Evolutionary conservation across 2,329 filamentous ascomycete genomes (phyloP), one percentile per base, ranked within the genome.

Genomic region (Colletotrichum destructivum): DNA sequence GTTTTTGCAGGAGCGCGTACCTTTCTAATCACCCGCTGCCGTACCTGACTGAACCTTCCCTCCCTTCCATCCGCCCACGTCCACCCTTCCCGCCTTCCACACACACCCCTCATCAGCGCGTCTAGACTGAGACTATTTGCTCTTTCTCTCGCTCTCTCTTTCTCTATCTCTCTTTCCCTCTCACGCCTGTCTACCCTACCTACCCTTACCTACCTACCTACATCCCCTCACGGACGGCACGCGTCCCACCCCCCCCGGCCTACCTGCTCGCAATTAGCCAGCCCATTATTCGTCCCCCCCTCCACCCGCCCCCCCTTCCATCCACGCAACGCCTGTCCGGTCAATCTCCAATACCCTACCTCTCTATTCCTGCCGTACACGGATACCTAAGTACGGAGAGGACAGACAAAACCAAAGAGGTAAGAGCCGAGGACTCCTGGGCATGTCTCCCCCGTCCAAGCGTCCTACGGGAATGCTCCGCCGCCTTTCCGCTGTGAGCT

Each of bases 401-500:
- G 35, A 38, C 35, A 38, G 35, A 9, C 35, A 38, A 40, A 38
- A 35, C 47, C 13, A 26, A 11, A 40, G 46, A 51, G 35, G 21
- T 13, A 23, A 62, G 46, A 62, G 60, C 47, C 47, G 11, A 59
- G 55, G 55, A 21, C 54, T 38, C 44, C 66, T 51, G 59, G 64
- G 64, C 35, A 72, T 76, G 79, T 77, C 77, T 79, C 71, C 76
- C 74, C 79, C 77, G 77, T 77, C 77, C 72, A 77, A 75, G 75
- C 78, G 76, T 75, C 77, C 77, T 72, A 75, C 75, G 75, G 76
- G 77, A 75, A 74, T 78, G 71, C 62, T 69, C 64, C 62, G 72
- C 69, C 57, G 69, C 64, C 64, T 73, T 47, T 63, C 72, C 72
- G 69, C 38, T 62, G 46, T 52, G 57, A 62, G 71, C 56, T 26